phyloP scores from a whole-genome alignment of 768 basidiomycete genomes.

The Pulveroboletus sp. region DNA sequence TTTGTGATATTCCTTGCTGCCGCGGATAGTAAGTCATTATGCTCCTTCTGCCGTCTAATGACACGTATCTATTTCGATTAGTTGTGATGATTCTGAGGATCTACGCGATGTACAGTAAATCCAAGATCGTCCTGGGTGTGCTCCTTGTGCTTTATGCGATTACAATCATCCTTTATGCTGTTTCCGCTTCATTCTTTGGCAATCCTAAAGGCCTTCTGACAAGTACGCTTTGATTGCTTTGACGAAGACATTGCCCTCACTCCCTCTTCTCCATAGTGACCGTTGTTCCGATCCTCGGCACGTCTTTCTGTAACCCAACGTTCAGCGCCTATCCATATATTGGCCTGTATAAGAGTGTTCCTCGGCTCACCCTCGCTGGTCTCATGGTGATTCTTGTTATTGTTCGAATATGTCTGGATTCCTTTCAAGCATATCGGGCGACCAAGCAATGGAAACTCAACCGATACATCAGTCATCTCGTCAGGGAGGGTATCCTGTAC shows the following conservation, averaged over 20 bases:
- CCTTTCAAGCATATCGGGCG: conserved; percentile 6
- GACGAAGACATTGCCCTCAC: not conserved
- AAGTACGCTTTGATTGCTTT: conserved; percentile 1
- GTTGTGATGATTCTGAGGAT: conserved; percentile 25
- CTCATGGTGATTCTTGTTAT: conserved; percentile 12
- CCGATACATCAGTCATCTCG: conserved; percentile 12
- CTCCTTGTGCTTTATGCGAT: conserved; percentile 13
- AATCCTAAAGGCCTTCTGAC: conserved; percentile 10
- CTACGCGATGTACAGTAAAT: conserved; percentile 22
- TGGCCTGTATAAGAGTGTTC: conserved; percentile 9
- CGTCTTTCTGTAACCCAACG: conserved; percentile 13
- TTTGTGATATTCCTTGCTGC: conserved; percentile 15
- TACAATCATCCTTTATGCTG: not conserved
- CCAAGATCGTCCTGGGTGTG: conserved; percentile 10
- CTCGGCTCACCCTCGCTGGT: conserved; percentile 9
- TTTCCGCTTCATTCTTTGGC: not conserved
- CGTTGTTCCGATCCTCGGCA: conserved; percentile 3
- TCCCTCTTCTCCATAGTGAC: conserved; percentile 7
- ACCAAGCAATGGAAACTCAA: conserved; percentile 11
- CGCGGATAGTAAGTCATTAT: conserved; percentile 16
- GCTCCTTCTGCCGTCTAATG: not conserved
- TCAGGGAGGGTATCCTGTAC: conserved; percentile 15
- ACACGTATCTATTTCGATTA: not conserved
- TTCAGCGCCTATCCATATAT: not conserved
- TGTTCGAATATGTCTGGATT: conserved; percentile 4